Percentiles rank a stretch among this genome's conserved stretches.
Evolutionary conservation across 2,329 filamentous ascomycete species (phyloP).

Genomic region (Didymella exigua): DNA sequence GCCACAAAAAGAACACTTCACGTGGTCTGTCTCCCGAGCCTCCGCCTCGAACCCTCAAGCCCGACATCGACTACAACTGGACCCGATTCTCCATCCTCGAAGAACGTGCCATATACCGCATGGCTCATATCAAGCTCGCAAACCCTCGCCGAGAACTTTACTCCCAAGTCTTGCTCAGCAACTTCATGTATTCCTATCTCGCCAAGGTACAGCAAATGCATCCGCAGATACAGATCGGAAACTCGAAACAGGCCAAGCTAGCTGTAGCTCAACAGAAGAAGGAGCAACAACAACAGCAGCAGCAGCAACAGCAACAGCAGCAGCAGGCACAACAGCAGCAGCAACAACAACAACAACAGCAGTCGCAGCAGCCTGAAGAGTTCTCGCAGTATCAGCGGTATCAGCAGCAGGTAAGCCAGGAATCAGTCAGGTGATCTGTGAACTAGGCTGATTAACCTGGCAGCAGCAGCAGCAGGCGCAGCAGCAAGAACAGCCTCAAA

Average conservation of each 20-base stretch:
- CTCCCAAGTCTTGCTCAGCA: constrained; percentile 94
- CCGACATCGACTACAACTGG: constrained; percentile 96
- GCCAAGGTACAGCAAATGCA: constrained; percentile 99
- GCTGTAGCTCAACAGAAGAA: constrained; percentile 56
- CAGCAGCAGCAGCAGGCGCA: constrained; percentile 24
- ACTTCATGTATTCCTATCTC: constrained; percentile 99
- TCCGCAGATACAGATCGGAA: constrained; percentile 89
- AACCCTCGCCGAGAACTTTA: constrained; percentile 90
- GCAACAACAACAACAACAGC: constrained; percentile 13
- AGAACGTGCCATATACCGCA: constrained; percentile 95
- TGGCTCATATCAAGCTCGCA: constrained; percentile 99
- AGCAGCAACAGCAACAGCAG: constrained; percentile 55
- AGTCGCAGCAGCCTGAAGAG: constrained; percentile 38
- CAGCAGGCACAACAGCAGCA: constrained; percentile 20
- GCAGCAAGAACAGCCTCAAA: constrained; percentile 31
- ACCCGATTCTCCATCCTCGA: constrained; percentile 93
- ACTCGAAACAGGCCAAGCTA: constrained; percentile 73
- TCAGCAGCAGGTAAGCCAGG: constrained; percentile 26
- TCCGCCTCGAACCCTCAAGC: constrained; percentile 70
- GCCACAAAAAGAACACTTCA: constrained; percentile 73
- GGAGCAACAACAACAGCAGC: constrained; percentile 48
- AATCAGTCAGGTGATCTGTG: constrained; percentile 3
- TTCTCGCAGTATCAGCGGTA: constrained; percentile 42
- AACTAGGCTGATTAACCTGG: background rate
- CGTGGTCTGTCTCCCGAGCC: constrained; percentile 80